A percentile compares a stretch with the other conserved stretches of the same genome.
These are phyloP conservation scores for Begonia loranthoides DNA, from an alignment of 306 rosid species.

Conservation along the genomic window DNA sequence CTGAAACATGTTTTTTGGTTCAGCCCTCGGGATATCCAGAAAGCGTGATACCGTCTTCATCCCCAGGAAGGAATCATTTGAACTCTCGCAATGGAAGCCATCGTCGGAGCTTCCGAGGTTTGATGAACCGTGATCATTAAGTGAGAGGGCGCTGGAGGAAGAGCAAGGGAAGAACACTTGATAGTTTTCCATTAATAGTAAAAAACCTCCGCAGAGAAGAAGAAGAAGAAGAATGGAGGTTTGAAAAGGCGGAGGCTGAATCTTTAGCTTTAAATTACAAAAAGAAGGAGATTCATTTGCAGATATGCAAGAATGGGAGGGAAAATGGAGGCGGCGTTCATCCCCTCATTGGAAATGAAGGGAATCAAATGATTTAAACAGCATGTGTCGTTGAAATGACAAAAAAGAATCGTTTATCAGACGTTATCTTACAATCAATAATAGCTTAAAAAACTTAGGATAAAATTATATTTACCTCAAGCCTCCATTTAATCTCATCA, in stretches of 20 bases:
- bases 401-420: too few species aligned
- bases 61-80: constrained; percentile 16
- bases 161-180: constrained; percentile 8
- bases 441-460: too few species aligned
- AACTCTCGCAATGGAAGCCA: constrained; percentile 2
- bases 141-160: neutral
- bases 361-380: too few species aligned
- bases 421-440: too few species aligned
- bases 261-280: too few species aligned
- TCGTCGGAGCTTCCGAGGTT: neutral
- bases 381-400: too few species aligned
- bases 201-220: neutral
- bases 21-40: too few species aligned
- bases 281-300: neutral
- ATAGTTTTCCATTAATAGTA: neutral
- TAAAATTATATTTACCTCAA: too few species aligned
- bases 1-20: neutral
- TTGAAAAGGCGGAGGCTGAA: too few species aligned
- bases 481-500: too few species aligned
- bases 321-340: constrained; percentile 4
- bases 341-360: too few species aligned
- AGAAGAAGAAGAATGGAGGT: neutral
- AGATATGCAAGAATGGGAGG: neutral
- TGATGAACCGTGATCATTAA: neutral
- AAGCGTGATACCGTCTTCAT: neutral